A percentile compares a stretch with the other conserved stretches of the same genome.
Evolutionary conservation across 305 asterid genomes (phyloP).

Genomic region (Petunia hybrid): DNA sequence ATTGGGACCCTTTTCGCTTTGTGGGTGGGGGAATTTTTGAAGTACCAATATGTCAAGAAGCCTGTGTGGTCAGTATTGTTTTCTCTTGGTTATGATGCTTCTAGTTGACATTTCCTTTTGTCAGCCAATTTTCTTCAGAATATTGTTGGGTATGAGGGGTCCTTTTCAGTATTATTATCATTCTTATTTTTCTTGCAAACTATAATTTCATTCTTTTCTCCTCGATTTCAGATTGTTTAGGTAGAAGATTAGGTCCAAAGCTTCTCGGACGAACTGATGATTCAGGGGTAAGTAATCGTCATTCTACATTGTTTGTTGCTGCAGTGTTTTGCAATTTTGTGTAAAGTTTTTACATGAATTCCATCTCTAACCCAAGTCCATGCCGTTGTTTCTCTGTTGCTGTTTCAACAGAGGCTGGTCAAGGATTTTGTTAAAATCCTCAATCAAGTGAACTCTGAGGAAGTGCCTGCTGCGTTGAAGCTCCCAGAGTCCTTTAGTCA

Average conservation of each 20-base stretch:
- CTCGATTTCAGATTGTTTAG: conserved; percentile 82
- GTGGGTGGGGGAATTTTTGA: neutral
- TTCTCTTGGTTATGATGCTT: neutral
- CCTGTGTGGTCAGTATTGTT: neutral
- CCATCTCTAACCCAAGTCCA: conserved; percentile 34
- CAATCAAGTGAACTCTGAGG: conserved; percentile 86
- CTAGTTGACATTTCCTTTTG: conserved; percentile 27
- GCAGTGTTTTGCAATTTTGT: neutral
- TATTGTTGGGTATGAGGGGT: neutral
- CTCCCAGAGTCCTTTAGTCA: conserved; percentile 92
- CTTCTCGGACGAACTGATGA: conserved; percentile 90
- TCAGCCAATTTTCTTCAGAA: conserved; percentile 15
- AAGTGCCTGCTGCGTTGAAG: conserved; percentile 85
- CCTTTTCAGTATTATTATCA: neutral
- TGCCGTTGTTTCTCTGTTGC: conserved; percentile 39
- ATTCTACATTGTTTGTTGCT: neutral
- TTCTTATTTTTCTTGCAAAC: conserved; percentile 13
- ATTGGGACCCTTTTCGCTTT: conserved; percentile 12
- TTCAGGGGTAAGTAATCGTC: conserved; percentile 73
- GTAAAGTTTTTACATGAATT: conserved; percentile 29
- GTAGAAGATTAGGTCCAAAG: conserved; percentile 95
- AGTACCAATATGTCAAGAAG: conserved; percentile 23
- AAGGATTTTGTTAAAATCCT: conserved; percentile 89
- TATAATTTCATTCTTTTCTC: conserved; percentile 35
- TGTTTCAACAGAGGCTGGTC: conserved; percentile 72